Base-by-base conservation (phyloP, 1,284 basidiomycete species). In the Apiotrichum domesticum region DNA sequence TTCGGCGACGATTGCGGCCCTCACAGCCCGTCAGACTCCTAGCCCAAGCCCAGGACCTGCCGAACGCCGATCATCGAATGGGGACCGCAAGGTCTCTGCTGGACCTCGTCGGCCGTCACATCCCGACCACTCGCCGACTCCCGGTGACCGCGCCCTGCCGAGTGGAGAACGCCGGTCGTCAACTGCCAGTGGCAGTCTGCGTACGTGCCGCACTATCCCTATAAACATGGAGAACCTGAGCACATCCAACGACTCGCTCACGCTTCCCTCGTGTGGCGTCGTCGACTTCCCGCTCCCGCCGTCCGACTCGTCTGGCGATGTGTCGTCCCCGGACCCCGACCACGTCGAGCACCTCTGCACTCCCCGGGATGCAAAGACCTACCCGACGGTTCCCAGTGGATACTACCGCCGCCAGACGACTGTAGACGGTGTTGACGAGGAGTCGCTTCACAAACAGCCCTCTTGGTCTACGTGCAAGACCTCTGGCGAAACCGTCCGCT, bases 211-310 rank as follows among this genome's bases (percentile, higher is more conserved):
- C 40, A 54, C 58, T 6, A 41, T 63, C 21, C 57, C 61, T 3
- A 52, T 63, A 41, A 60, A 60, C 56, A 55, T 60, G 35, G 56
- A 61, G 42, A 63, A 60, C 56, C 56, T 60, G 37, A 56, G 47
- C 48, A 54, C 61, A 21, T 57, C 58, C 8, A 49, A 46, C 53
- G 61, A 63, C 48, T 58, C 56, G 40, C 61, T 63, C 32, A 51
- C 47, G 29, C 50, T 59, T 21, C 35, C 46, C 1, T 33, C 39
- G 14, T 39, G 40, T 37, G 51, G 52, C 39, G 53, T 56, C 21
- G 56, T 60, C 39, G 58, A 59, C 54, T 63, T 63, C 40, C 62
- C 62, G 14, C 56, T 63, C 8, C 62, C 62, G 7, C 62, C 62
- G n/a, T 57, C 62, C n/a, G 49, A 42, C 46, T 58, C 58, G 14